Evolutionary conservation across 306 rosid species (phyloP), one percentile per base, ranked within the genome.

Genomic region (Casuarina equisetifolia): DNA sequence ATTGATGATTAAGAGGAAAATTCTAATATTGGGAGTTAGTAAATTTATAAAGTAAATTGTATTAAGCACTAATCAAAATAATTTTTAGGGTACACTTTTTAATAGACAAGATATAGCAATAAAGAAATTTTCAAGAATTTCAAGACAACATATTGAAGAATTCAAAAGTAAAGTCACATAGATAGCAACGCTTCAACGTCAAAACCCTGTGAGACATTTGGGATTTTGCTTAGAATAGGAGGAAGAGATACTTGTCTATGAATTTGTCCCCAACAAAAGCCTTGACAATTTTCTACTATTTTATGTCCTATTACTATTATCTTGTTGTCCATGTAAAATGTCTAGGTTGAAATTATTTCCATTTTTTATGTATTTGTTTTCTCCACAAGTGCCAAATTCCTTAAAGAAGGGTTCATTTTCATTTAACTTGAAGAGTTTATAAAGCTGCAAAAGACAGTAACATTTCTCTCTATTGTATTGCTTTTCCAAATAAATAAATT

Each of bases 191-290:
- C 82, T 84, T 73, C 84, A 80, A 46, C 84, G 80, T 5, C 38
- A 80, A 54, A 84, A 77, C 74, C 55, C 80, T 15, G 84, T 80
- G 50, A 63, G 79, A 4, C 72, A 77, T n/a, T 5, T 77, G 44
- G 84, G 87, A 84, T 84, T 84, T 48, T 77, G 87, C 74, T 61
- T 80, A 75, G 77, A 69, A 44, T 77, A 71, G 10, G 59, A 36
- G 15, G 80, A 84, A 45, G 80, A 80, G 72, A 59, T 80, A 12
- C 84, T 84, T 2, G 51, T 80, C 11, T 84, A 84, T 53, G 84
- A 84, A 69, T 84, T 69, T 46, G 78, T 77, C 17, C 59, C 84
- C 6, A 84, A 84, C 53, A 80, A 69, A n/a, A 80, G 87, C 6
- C 77, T 84, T 25, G 78, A 84, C 58, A 62, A 73, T 52, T 84